phyloP scores from a whole-genome alignment of 305 asterid genomes.

The Fraxinus dipetala region DNA sequence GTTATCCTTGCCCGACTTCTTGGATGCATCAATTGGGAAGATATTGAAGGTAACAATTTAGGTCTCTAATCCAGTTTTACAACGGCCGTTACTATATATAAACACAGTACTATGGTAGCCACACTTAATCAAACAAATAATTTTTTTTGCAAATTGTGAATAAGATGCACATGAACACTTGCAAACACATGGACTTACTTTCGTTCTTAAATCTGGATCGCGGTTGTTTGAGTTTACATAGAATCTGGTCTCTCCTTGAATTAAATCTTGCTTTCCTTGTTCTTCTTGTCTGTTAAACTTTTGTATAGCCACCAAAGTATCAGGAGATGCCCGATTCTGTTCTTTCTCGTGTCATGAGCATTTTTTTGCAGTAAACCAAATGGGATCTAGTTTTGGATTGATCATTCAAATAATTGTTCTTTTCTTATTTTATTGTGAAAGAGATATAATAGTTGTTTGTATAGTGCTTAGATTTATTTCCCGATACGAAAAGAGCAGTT shows the following conservation, averaged over 20 bases:
- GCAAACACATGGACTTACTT: background rate
- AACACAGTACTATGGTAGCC: background rate
- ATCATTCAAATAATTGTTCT: background rate
- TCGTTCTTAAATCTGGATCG: background rate
- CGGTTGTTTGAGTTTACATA: background rate
- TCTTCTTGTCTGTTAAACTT: background rate
- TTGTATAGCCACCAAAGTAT: background rate
- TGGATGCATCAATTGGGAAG: conserved; percentile 89
- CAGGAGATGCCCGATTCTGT: background rate
- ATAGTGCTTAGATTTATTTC: background rate
- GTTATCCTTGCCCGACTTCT: conserved; percentile 88
- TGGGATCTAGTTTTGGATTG: background rate
- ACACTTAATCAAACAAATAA: background rate
- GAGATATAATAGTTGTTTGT: background rate
- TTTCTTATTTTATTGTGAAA: background rate
- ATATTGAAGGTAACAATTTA: conserved; percentile 49
- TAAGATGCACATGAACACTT: background rate
- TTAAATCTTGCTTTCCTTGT: background rate
- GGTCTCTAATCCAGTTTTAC: conserved; percentile 8
- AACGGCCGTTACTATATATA: conserved; percentile 4
- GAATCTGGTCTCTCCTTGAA: background rate
- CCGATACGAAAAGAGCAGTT: background rate
- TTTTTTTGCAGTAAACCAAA: background rate
- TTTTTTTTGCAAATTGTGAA: background rate
- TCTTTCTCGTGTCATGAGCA: background rate